A percentile compares a stretch with the other conserved stretches of the same genome.
Conservation (phyloP, 1,139 yeast genomes). For the Pneumocystis jirovecii region DNA sequence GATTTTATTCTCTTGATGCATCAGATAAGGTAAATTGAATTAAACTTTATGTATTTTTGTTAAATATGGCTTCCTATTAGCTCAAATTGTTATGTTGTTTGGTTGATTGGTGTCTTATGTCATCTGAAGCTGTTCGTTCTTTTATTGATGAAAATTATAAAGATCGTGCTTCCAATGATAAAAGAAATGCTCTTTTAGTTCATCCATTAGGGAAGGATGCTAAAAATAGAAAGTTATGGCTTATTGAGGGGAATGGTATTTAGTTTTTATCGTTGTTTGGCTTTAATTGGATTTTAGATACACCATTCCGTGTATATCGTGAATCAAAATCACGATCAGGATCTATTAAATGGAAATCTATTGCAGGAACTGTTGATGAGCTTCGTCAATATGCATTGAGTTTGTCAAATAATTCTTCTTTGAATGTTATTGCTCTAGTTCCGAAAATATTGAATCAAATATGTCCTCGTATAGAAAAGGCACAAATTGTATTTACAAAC, state of each 20-base stretch:
- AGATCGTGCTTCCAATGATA: background rate
- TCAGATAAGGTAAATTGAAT: background rate
- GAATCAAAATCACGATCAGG: background rate
- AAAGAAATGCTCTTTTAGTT: background rate
- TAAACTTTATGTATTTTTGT: background rate
- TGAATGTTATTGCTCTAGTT: background rate
- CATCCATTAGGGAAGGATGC: background rate
- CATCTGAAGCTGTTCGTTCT: conserved; percentile 1
- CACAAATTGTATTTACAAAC: background rate
- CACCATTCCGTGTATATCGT: conserved; percentile 1
- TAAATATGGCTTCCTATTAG: background rate
- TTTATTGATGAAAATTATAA: conserved; percentile 1
- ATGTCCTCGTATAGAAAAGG: conserved; percentile 1
- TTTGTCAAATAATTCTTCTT: background rate
- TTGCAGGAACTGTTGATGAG: background rate
- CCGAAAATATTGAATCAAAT: background rate
- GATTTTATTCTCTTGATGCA: conserved; percentile 4
- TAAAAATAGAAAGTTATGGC: background rate
- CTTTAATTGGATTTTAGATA: background rate
- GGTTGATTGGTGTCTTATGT: conserved; percentile 1
- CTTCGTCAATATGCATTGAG: background rate
- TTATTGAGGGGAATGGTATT: conserved; percentile 1
- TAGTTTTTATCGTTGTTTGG: background rate
- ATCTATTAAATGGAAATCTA: background rate
- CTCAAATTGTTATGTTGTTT: background rate